Conservation (phyloP, 148 eudicot genomes). For the Spergularia marina region DNA sequence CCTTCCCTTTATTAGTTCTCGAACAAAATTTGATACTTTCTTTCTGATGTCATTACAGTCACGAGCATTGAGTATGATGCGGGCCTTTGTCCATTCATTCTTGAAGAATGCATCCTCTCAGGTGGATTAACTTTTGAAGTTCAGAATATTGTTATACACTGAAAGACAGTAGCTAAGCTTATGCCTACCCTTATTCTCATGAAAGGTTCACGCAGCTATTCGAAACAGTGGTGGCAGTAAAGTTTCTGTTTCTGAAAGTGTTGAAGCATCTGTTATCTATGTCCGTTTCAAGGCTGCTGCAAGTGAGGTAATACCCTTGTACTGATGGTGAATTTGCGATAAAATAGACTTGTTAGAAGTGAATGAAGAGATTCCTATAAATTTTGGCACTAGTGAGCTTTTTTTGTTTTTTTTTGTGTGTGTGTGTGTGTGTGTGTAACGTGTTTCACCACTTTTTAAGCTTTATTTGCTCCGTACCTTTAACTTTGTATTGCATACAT, state of each 20-base stretch:
- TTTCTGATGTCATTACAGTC: constrained; percentile 54
- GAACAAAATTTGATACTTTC: constrained; percentile 13
- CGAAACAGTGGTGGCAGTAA: constrained; percentile 60
- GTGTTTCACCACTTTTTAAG: too few species aligned
- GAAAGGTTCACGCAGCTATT: constrained; percentile 77
- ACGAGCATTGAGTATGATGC: constrained; percentile 88
- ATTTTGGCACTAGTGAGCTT: too few species aligned
- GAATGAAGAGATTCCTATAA: not conserved
- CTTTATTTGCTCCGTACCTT: too few species aligned
- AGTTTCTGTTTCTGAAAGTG: constrained; percentile 79
- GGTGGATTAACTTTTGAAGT: constrained; percentile 38
- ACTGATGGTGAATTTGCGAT: not conserved
- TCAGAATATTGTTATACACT: not conserved
- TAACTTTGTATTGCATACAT: too few species aligned
- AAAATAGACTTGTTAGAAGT: constrained; percentile 1
- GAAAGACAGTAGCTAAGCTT: constrained; percentile 12
- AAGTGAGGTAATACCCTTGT: constrained; percentile 64
- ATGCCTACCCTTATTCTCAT: constrained; percentile 6
- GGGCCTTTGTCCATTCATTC: constrained; percentile 78
- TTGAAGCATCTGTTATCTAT: constrained; percentile 90
- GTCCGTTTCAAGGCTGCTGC: constrained; percentile 98
- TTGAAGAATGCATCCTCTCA: constrained; percentile 85
- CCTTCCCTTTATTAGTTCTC: not conserved
- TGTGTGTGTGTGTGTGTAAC: too few species aligned
- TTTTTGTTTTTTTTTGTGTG: too few species aligned